A percentile compares a stretch with the other conserved stretches of the same genome.
These are phyloP conservation scores for Rhypophila decipiens DNA, from an alignment of 495 filamentous ascomycete species.

Conservation along the genomic window DNA sequence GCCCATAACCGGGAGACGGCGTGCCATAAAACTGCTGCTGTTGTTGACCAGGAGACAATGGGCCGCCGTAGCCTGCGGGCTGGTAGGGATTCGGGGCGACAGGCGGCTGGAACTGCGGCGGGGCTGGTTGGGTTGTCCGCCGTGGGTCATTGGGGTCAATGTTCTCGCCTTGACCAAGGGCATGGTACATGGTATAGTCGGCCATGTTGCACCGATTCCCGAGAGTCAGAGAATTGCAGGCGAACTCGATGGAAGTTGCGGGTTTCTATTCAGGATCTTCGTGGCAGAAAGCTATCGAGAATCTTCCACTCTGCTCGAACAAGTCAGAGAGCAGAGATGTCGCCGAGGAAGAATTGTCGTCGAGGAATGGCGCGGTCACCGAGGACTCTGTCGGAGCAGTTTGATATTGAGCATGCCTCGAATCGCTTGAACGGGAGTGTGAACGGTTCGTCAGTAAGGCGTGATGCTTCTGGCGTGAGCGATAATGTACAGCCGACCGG, in stretches of 20 bases:
- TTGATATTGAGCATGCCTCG: neutral
- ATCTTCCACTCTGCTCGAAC: too few relatives aligned
- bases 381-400: neutral
- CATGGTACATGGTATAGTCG: slow-evolving; percentile 72
- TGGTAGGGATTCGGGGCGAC: slow-evolving; percentile 52
- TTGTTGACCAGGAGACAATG: slow-evolving; percentile 11
- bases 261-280: too few relatives aligned
- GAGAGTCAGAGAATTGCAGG: too few relatives aligned
- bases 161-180: slow-evolving; percentile 56
- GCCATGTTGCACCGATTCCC: slow-evolving; percentile 63
- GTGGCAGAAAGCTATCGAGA: too few relatives aligned
- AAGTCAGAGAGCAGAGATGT: neutral
- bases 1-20: slow-evolving; percentile 30
- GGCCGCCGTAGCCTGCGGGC: slow-evolving; percentile 40
- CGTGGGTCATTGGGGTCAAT: slow-evolving; percentile 59
- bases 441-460: neutral
- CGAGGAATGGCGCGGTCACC: neutral
- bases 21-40: slow-evolving; percentile 36
- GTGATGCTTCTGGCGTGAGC: too few relatives aligned
- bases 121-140: slow-evolving; percentile 48
- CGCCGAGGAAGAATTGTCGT: neutral
- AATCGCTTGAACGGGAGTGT: neutral
- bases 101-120: slow-evolving; percentile 51
- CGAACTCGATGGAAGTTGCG: too few relatives aligned
- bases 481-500: neutral